Evolutionary conservation across 306 rosid species (phyloP), one percentile per base, ranked within the genome.

Genomic region (Senna siamea): DNA sequence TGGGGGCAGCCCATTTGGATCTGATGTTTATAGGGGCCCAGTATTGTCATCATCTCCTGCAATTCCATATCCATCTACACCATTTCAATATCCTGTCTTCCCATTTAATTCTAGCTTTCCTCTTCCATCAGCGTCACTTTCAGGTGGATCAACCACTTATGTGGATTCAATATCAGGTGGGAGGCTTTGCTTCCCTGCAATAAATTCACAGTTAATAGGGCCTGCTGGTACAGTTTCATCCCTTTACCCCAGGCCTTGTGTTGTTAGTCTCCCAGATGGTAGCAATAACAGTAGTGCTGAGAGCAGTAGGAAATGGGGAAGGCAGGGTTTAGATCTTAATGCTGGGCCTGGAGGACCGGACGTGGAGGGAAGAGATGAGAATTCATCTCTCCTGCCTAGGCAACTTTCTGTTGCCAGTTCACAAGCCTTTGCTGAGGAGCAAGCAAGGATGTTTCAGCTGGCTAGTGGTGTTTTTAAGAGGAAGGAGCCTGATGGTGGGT

Each of bases 401-500:
- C 90, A 81, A 73, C 74, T 72, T 30, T 73, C 88, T 69, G 79
- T 86, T 81, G 74, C 82, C 54, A 50, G 84, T 76, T 81, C 86
- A 19, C 86, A 81, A 44, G 70, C 79, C 66, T 38, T 75, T 23
- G 37, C 76, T 0, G 85, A 86, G 60, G 90, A 83, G 67, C 90
- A 83, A 50, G 47, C 62, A 54, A 78, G 84, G 67, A 79, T 83
- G 81, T 80, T 75, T 50, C 87, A 83, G 69, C 58, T 79, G 65
- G 74, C 72, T 28, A 80, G 85, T 22, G 79, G 89, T 67, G 54
- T 72, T 32, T 66, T 83, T 63, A 86, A 86, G 79, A 74, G 85
- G 75, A 87, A 84, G 83, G 88, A 86, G 48, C 88, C 90, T 9
- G 90, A 86, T 50, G 84, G 86, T 35, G 88, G 88, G 40, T 73